Evolutionary conservation across 306 rosid species (phyloP), one percentile per base, ranked within the genome.

Genomic region (Fragaria iinumae): DNA sequence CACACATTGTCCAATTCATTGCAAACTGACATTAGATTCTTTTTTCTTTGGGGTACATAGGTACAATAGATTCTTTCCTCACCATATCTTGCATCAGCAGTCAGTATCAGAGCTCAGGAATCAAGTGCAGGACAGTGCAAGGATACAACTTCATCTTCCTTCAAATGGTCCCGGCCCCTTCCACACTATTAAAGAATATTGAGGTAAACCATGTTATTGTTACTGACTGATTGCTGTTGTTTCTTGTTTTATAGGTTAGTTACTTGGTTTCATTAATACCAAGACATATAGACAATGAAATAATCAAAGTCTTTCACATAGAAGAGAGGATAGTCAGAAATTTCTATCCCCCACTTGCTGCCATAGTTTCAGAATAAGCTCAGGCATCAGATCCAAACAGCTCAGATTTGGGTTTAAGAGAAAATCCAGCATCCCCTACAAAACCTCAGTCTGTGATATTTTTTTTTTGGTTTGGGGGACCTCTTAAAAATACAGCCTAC

Each of bases 341-440:
- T 65, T 65, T 65, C 59, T 66, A 52, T 44, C 70, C 86, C 73
- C 64, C 62, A 29, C 69, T 62, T 78, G 77, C 73, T 69, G 83
- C 74, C 67, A 74, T 1, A 70, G 36, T 38, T 65, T 73, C 44
- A 74, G 69, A 64, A 39, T 60, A 8, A 60, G 67, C 18, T 56
- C 10, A 62, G 77, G 70, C 75, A 52, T 69, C 52, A 52, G 63
- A 73, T 77, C 43, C 70, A 47, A 73, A 57, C 45, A 23, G 32
- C 64, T 57, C 41, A 62, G 38, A 62, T 1, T 62, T 11, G 41
- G 10, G 17, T 60, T 60, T 60, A 13, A 27, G 34, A 34, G 76
- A 72, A 52, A 52, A 50, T 72, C 65, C 13, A n/a, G 65, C 64
- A 47, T 72, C 52, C 36, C 76, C 76, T n/a, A 72, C 76, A 71